phyloP scores from a whole-genome alignment of 2,329 filamentous ascomycete species.

The Alternaria brassicae region DNA sequence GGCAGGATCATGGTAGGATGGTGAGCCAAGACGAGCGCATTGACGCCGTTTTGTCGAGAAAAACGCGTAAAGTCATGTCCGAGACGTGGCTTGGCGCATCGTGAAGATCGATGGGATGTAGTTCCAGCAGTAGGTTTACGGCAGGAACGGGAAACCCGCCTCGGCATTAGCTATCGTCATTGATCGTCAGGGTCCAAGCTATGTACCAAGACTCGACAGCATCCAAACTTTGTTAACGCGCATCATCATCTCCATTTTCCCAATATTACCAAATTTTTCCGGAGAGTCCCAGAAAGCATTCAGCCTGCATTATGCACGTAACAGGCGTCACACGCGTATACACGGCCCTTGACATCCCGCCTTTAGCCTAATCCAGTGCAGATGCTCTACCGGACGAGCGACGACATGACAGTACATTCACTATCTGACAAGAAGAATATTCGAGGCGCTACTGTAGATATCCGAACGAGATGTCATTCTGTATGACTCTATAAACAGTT shows the following conservation, averaged over 20 bases:
- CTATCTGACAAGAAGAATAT: not conserved
- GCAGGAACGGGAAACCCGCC: not conserved
- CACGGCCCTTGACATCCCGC: not conserved
- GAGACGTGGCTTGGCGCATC: not conserved
- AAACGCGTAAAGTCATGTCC: not conserved
- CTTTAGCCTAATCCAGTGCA: constrained; percentile 5
- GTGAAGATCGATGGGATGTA: not conserved
- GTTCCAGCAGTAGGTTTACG: not conserved
- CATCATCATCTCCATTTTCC: not conserved
- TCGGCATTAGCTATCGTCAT: not conserved
- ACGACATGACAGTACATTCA: not conserved
- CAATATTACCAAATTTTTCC: not conserved
- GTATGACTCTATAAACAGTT: not conserved
- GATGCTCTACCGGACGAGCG: not conserved
- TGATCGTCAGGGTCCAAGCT: not conserved
- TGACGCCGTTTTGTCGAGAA: not conserved
- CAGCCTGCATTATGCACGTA: not conserved
- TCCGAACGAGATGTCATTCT: not conserved
- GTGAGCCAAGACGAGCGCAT: not conserved
- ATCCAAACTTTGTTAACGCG: not conserved
- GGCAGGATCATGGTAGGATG: not conserved
- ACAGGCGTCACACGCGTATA: not conserved
- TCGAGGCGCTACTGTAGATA: not conserved
- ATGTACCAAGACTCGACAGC: not conserved
- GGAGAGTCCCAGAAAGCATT: not conserved